Percentiles rank a stretch among this genome's conserved stretches.
Conservation (phyloP, 1,284 basidiomycete genomes). For the Boletus sp. region DNA sequence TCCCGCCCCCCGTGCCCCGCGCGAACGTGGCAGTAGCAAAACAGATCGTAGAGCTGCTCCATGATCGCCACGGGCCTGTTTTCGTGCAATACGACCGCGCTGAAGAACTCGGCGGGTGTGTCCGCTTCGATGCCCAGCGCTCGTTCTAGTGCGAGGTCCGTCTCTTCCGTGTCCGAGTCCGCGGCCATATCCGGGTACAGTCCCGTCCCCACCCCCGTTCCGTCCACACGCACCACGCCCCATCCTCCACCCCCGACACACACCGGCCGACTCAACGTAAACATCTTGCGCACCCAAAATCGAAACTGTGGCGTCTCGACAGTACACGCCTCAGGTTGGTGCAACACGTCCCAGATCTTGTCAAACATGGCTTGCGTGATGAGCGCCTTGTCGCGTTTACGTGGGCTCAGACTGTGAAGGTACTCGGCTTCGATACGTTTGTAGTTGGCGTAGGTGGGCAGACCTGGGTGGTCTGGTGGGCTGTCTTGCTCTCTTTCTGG, state of each 20-base stretch:
- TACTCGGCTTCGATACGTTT: conserved; percentile 54
- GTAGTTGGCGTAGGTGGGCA: conserved; percentile 58
- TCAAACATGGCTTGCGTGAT: conserved; percentile 69
- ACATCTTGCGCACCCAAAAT: conserved; percentile 81
- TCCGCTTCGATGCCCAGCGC: conserved; percentile 17
- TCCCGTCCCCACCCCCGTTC: neutral
- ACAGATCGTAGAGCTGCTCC: conserved; percentile 73
- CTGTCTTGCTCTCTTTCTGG: neutral
- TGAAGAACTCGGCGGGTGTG: conserved; percentile 8
- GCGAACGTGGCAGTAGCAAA: conserved; percentile 67
- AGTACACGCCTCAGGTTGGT: conserved; percentile 42
- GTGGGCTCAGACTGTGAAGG: conserved; percentile 50
- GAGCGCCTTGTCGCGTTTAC: conserved; percentile 66
- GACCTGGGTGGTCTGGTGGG: conserved; percentile 43
- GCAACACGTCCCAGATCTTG: conserved; percentile 63
- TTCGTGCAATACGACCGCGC: conserved; percentile 59
- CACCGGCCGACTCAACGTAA: conserved; percentile 45
- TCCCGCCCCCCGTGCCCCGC: conserved; percentile 75
- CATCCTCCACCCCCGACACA: neutral
- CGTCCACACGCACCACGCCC: neutral
- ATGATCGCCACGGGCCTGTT: conserved; percentile 67
- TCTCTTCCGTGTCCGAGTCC: conserved; percentile 13
- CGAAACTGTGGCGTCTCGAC: conserved; percentile 64
- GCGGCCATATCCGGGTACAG: neutral
- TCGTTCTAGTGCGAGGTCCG: conserved; percentile 19